Conservation (phyloP, 805 yeast species). For the Teunomyces tritomae region DNA sequence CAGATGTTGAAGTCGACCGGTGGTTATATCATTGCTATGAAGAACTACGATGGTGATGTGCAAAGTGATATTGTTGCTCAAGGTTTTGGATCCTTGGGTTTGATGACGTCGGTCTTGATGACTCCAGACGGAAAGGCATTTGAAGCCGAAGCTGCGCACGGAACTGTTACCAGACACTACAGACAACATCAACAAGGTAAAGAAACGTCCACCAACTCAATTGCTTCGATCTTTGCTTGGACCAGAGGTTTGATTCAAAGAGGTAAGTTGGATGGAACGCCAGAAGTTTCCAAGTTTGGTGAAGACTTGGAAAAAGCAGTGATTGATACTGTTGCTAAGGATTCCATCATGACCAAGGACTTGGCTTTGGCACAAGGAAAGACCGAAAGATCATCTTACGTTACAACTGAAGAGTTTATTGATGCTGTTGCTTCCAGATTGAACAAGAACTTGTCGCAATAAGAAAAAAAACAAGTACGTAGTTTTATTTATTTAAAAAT, state of each 20-base stretch:
- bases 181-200: slow-evolving; percentile 80
- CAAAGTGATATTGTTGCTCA: slow-evolving; percentile 85
- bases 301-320: slow-evolving; percentile 63
- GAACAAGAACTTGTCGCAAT: slow-evolving; percentile 28
- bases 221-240: slow-evolving; percentile 86
- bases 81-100: slow-evolving; percentile 81
- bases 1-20: slow-evolving; percentile 85
- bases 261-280: slow-evolving; percentile 72
- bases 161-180: slow-evolving; percentile 83
- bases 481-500: background rate
- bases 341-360: slow-evolving; percentile 80
- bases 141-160: slow-evolving; percentile 85
- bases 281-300: slow-evolving; percentile 68
- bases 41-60: slow-evolving; percentile 85
- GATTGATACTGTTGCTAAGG: slow-evolving; percentile 68
- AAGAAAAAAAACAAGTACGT: background rate
- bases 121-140: slow-evolving; percentile 86
- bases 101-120: slow-evolving; percentile 80
- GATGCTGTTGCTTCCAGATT: slow-evolving; percentile 71
- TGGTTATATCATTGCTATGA: slow-evolving; percentile 76
- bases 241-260: slow-evolving; percentile 80
- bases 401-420: slow-evolving; percentile 72
- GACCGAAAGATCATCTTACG: slow-evolving; percentile 59
- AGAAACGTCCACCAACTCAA: slow-evolving; percentile 81
- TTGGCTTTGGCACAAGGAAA: slow-evolving; percentile 70